These are phyloP conservation scores for Gnaphalium uliginosum DNA, from an alignment of 129 eudicot genomes.

Conservation along the genomic window DNA sequence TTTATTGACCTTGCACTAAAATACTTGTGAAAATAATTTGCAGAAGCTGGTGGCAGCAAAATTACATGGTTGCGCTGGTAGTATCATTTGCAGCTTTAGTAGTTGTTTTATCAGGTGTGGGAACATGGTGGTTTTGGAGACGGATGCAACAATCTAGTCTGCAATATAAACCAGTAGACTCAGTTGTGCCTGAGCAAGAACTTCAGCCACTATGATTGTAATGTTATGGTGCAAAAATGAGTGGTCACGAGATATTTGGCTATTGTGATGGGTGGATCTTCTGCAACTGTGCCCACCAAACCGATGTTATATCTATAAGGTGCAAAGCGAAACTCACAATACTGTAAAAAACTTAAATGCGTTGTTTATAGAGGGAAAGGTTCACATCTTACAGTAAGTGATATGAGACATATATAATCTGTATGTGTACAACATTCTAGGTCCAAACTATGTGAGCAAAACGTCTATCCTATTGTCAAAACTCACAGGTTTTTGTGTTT, in stretches of 20 bases:
- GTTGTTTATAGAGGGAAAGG: conserved; percentile 37
- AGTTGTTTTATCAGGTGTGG: conserved; percentile 51
- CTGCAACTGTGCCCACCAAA: conserved; percentile 3
- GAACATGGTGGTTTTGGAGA: conserved; percentile 74
- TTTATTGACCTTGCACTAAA: not conserved
- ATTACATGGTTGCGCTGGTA: conserved; percentile 39
- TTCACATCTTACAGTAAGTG: conserved; percentile 25
- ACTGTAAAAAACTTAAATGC: conserved; percentile 20
- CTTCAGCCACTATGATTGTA: conserved; percentile 70
- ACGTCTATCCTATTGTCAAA: conserved; percentile 13
- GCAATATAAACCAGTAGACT: conserved; percentile 80
- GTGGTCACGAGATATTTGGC: conserved; percentile 4
- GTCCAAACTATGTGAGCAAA: conserved; percentile 14
- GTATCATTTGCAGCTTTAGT: conserved; percentile 37
- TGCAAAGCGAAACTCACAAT: conserved; percentile 7
- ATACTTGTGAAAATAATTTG: conserved; percentile 15
- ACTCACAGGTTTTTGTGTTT: conserved; percentile 7
- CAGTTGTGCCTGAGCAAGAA: conserved; percentile 77
- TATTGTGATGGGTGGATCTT: conserved; percentile 21
- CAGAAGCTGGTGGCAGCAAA: conserved; percentile 84
- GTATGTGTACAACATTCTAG: conserved; percentile 33
- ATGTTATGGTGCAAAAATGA: not conserved
- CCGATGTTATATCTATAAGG: conserved; percentile 24
- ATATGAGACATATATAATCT: conserved; percentile 36
- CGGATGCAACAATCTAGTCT: conserved; percentile 50